Evolutionary conservation across 805 yeast species (phyloP), one percentile per base, ranked within the genome.

Genomic region (Hemisphaericaspora nanyangensis): DNA sequence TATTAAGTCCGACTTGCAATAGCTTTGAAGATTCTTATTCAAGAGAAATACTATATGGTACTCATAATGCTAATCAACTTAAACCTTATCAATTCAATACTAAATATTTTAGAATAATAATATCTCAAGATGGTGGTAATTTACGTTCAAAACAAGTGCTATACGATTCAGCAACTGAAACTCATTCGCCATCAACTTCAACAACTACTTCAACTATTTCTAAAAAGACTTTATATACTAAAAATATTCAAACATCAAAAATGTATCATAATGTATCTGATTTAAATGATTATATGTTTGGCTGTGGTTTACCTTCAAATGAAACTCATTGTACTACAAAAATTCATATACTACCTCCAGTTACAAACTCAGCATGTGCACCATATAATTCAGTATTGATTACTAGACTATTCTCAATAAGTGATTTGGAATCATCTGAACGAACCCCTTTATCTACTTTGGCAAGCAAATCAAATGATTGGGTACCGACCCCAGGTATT

Each of bases 241-340:
- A 42, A 35, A 46, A 44, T 47, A 43, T 49, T 10, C 47, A 63
- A 29, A 55, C 61, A 27, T 52, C 67, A 12, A 56, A 59, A 35
- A 29, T 58, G 3, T 60, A 64, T 38, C 79, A 76, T 44, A 62
- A 70, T 13, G 45, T 61, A 17, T 59, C 56, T 39, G 80, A 77
- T 42, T 48, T 77, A 16, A 66, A 73, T 19, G 72, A 72, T 40
- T 73, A 67, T 46, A 74, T 77, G 75, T 77, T 76, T 54, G 82
- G 82, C 10, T 70, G 75, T 37, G 81, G 82, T 0, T 57, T 77
- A 24, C 76, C 78, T 7, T 58, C 73, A 6, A 72, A 64, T 41
- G 79, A 76, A 39, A 54, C 62, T 13, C 60, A 61, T 15, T 54
- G 65, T 17, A 54, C 68, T 10, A 71, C 77, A 4, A 77, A 77